Evolutionary conservation across 2,329 filamentous ascomycete genomes (phyloP).

Genomic region (Pseudogymnoascus sp.): DNA sequence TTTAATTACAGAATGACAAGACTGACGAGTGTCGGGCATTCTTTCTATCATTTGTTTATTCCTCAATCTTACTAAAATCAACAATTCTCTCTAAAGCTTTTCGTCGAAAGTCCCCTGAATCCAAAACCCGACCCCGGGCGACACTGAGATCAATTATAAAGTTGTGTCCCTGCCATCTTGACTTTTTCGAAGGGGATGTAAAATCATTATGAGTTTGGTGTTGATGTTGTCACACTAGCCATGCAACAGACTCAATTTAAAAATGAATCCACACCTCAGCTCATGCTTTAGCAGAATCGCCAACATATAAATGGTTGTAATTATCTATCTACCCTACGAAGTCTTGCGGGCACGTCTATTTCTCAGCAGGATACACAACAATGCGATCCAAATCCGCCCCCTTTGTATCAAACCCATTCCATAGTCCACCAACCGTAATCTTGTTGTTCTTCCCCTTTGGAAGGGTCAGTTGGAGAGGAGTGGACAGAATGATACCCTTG

Average conservation of each 20-base stretch:
- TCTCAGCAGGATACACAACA: slow-evolving; percentile 50
- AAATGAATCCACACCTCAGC: neutral
- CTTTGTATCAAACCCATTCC: slow-evolving; percentile 47
- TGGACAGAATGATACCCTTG: slow-evolving; percentile 51
- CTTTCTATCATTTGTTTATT: too few relatives aligned
- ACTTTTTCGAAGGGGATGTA: neutral
- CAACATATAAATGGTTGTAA: neutral
- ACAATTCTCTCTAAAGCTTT: neutral
- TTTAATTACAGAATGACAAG: too few relatives aligned
- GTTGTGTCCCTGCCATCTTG: neutral
- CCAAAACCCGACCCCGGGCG: neutral
- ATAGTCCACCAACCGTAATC: slow-evolving; percentile 49
- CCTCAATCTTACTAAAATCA: neutral
- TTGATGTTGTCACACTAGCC: neutral
- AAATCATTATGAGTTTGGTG: neutral
- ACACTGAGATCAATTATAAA: neutral
- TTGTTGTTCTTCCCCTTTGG: slow-evolving; percentile 42
- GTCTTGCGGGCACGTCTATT: slow-evolving; percentile 8
- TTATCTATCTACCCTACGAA: neutral
- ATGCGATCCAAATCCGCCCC: slow-evolving; percentile 51
- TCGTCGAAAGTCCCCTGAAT: neutral
- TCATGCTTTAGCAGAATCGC: neutral
- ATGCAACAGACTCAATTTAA: neutral
- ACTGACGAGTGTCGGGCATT: too few relatives aligned
- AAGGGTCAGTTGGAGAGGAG: slow-evolving; percentile 45